Base-by-base conservation (phyloP, 495 filamentous ascomycete genomes). In the Tetracladium setigerum region DNA sequence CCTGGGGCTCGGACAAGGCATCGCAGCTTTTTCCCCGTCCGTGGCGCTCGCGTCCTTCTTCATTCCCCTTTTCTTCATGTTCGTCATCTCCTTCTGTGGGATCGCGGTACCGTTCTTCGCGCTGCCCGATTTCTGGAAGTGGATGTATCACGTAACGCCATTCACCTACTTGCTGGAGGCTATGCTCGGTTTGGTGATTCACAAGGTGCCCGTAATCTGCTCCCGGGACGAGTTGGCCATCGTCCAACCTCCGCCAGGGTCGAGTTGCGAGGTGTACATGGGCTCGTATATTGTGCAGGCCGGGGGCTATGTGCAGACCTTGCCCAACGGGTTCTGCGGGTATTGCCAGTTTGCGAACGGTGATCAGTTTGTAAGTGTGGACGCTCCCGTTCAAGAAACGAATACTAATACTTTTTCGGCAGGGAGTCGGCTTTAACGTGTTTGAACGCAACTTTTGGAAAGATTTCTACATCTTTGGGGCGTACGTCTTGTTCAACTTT, bases 1-100 rank as follows among this genome's bases (percentile, higher is more conserved):
- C n/a, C n/a, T n/a, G n/a, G n/a, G n/a, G n/a, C n/a, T 89, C 53
- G 82, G 82, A 2, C 83, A 87, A 60, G 77, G 79, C 46, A 86
- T 90, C 41, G 86, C 86, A 0, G 68, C 84, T 0, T 72, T 87
- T 50, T 65, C 76, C 13, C 83, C 84, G 0, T 87, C 87, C 62
- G 78, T 83, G 41, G 67, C 85, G 4, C 70, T 87, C 18, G 84
- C 83, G 13, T 79, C 74, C 11, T 53, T 88, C 1, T 71, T 84
- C 5, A 77, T 83, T 6, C 79, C 81, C 0, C 57, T 76, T 10
- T 76, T 82, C 56, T 81, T 83, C 63, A 69, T 74, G 15, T 81
- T 82, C 50, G 67, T 48, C 66, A 60, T 76, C 19, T 66, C 71
- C 10, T 85, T 82, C 62, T 79, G 76, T 46, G 78, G 80, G 40